These are phyloP conservation scores for Pseudoscleropodium purum DNA, from an alignment of 225 moss, liverwort and hornwort genomes.

Conservation along the genomic window DNA sequence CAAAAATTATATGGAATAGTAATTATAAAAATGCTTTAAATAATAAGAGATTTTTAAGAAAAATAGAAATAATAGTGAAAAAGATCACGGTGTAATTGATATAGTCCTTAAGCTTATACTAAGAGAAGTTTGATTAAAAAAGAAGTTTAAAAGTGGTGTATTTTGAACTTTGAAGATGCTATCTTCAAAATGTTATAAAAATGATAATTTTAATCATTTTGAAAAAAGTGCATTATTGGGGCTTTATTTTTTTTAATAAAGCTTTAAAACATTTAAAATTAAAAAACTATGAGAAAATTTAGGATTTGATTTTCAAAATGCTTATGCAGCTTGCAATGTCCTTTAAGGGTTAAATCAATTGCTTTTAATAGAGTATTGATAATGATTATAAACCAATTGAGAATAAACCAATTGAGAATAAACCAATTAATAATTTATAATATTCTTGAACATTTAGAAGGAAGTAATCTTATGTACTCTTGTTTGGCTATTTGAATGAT, in stretches of 20 bases:
- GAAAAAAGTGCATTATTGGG: background rate
- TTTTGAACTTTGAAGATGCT: background rate
- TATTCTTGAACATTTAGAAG: background rate
- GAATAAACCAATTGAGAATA: background rate
- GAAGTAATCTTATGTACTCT: background rate
- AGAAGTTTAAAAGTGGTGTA: background rate
- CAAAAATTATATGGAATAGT: background rate
- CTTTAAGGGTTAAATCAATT: background rate
- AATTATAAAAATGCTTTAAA: background rate
- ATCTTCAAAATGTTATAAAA: background rate
- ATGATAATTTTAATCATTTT: background rate
- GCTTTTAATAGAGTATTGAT: background rate
- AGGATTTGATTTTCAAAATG: background rate
- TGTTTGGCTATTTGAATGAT: background rate
- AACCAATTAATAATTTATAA: background rate
- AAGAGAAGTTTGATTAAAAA: background rate
- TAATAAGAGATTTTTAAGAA: background rate
- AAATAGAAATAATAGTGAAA: background rate
- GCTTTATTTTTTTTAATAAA: background rate
- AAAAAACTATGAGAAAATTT: background rate
- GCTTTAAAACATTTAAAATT: background rate
- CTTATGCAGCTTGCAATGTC: rapidly evolving
- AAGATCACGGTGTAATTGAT: background rate
- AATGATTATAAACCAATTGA: background rate
- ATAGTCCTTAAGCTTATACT: background rate